Evolutionary conservation across 805 yeast species (phyloP), one percentile per base, ranked within the genome.

Genomic region (Candida incommunis): DNA sequence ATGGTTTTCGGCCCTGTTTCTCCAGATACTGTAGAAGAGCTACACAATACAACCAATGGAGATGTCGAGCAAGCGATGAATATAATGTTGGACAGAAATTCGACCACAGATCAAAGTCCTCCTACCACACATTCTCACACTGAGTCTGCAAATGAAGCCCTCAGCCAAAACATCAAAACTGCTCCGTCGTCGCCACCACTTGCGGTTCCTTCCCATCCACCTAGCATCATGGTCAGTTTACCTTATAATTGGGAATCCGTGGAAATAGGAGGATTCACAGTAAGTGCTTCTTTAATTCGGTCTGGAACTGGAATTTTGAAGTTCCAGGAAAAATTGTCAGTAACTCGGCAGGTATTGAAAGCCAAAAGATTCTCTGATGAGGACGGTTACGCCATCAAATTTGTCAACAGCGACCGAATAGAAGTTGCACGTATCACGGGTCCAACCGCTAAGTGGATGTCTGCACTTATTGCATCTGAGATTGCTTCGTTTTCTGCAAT

Each of bases 401-500:
- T 66, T n/a, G 45, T 48, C n/a, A 59, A 60, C 13, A 51, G 45
- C 11, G 44, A 45, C 4, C 63, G 60, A 13, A 45, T 82, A 48
- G 95, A 84, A 56, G 66, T 88, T 24, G 96, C 92, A 0, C 71
- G 95, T 51, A 57, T 84, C 1, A 79, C 84, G 0, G 87, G 80
- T 50, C 82, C 76, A 43, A 66, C 76, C 24, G 86, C 94, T 0
- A 62, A 71, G 3, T 70, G 79, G 9, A 56, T 88, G 7, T 72
- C 79, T 2, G 86, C 94, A 0, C 65, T 87, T 25, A 45, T 83
- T 2, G 82, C 75, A 45, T 60, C 72, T 7, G 66, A 68, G 4
- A 66, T 76, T 2, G 72, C 82, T 34, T 55, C 57, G 1, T 78
- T 84, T 51, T 72, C 72, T 34, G 76, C 76, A 1, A 69, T 75